Evolutionary conservation across 306 rosid genomes (phyloP), one percentile per base, ranked within the genome.

Genomic region (Lathyrus tuberosus): DNA sequence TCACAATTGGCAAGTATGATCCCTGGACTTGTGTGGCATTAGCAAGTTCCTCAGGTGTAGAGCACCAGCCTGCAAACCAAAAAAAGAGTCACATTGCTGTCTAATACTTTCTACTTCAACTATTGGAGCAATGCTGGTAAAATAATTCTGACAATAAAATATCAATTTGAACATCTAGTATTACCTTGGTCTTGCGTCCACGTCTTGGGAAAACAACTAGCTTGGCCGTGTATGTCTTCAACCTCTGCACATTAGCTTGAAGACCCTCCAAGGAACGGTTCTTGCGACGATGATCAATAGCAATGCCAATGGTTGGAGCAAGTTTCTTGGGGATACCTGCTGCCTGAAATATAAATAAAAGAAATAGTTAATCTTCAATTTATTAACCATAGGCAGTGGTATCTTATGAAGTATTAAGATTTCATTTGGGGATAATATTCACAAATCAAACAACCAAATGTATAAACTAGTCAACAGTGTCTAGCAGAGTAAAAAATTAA

Each of bases 161-260:
- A 20, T 8, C n/a, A n/a, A 30, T 1, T 10, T 9, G 28, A 37
- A 30, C 3, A 5, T 60, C 4, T 10, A 28, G 3, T 1, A 66
- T 30, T 70, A 89, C 87, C 92, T 89, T 89, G 18, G 74, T 59
- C 71, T 84, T 85, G 58, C 83, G 83, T 22, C 87, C 87, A 3
- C 88, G 79, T 69, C 92, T 85, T 67, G 96, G 92, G 87, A 89
- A 89, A 22, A 86, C 90, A 3, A 86, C 90, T 75, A 85, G 57
- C 58, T 89, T 89, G 40, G 91, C 92, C 88, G 83, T 84, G 77
- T 75, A 89, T 24, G 88, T 86, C 42, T 89, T 89, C 76, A 86
- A 76, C 81, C 96, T 82, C 69, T 83, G 92, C 9, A 83, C 88
- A 64, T 85, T 86, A 17, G 78, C 47, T 69, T 89, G 92, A 40